phyloP scores from a whole-genome alignment of 805 yeast genomes.

The Candida ulmi region DNA sequence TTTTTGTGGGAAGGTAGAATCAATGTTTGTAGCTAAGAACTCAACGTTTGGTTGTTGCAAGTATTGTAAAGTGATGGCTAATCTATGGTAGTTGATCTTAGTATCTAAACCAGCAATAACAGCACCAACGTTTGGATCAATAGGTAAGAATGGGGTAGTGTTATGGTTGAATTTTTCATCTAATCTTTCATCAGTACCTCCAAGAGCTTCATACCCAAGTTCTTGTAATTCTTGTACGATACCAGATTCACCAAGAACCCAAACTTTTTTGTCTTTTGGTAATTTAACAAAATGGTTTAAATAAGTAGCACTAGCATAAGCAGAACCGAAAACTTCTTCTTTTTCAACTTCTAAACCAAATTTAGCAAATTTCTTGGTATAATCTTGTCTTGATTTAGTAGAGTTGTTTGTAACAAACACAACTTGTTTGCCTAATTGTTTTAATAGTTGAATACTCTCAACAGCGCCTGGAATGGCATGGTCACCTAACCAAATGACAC shows the following conservation, averaged over 20 bases:
- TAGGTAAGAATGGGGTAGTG: conserved; percentile 44
- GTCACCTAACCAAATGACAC: conserved; percentile 91
- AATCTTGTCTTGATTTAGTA: conserved; percentile 78
- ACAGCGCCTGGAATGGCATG: conserved; percentile 70
- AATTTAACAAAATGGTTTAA: conserved; percentile 69
- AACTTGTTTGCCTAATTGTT: conserved; percentile 50
- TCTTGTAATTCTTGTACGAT: conserved; percentile 72
- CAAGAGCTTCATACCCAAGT: conserved; percentile 70
- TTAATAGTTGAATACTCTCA: conserved; percentile 67
- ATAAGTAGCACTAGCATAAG: conserved; percentile 89
- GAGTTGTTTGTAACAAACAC: conserved; percentile 95
- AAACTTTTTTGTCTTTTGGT: conserved; percentile 71
- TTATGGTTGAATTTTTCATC: conserved; percentile 50
- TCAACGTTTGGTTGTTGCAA: conserved; percentile 56
- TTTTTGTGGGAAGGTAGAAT: conserved; percentile 88
- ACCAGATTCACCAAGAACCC: conserved; percentile 88
- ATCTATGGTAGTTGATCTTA: conserved; percentile 71
- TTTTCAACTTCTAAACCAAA: conserved; percentile 37
- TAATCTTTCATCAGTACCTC: conserved; percentile 74
- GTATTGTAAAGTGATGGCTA: conserved; percentile 79
- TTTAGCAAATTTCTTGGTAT: conserved; percentile 67
- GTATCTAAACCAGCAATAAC: conserved; percentile 87
- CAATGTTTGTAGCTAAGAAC: conserved; percentile 91
- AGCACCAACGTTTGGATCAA: conserved; percentile 75
- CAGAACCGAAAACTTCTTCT: conserved; percentile 83